These are phyloP conservation scores for Blastobotrys ciferrii DNA, from an alignment of 1,139 yeast genomes.

Conservation along the genomic window DNA sequence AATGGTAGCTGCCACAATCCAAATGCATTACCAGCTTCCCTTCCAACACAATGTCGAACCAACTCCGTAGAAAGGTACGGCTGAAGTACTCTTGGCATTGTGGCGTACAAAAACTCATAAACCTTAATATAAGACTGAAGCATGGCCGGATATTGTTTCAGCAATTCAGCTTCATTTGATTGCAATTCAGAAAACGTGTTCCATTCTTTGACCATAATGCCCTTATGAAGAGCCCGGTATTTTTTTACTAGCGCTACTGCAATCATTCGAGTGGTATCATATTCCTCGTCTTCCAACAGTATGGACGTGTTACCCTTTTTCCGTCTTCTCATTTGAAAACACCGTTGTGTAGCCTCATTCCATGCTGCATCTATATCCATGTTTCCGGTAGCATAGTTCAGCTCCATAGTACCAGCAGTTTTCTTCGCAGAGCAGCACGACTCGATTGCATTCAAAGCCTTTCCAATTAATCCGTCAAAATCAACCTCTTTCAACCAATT, in stretches of 20 bases:
- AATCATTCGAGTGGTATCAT: conserved; percentile 41
- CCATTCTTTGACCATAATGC: conserved; percentile 21
- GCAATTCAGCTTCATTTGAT: conserved; percentile 54
- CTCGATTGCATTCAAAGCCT: conserved; percentile 37
- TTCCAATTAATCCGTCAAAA: conserved; percentile 32
- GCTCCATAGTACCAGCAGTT: conserved; percentile 7
- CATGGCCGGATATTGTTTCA: conserved; percentile 49
- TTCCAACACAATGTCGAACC: conserved; percentile 54
- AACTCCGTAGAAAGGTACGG: conserved; percentile 41
- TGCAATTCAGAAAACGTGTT: conserved; percentile 47
- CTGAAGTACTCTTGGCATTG: conserved; percentile 43
- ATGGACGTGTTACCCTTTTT: conserved; percentile 23
- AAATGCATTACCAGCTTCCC: conserved; percentile 70
- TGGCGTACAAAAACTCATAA: conserved; percentile 49
- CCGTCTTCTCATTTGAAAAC: background rate
- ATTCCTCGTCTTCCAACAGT: conserved; percentile 41
- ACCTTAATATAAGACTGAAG: conserved; percentile 51
- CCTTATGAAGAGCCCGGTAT: conserved; percentile 13
- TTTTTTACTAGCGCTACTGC: conserved; percentile 30
- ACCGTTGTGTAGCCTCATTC: conserved; percentile 27
- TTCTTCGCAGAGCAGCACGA: background rate
- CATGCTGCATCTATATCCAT: conserved; percentile 1
- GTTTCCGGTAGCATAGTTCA: background rate
- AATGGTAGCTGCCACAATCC: conserved; percentile 62
- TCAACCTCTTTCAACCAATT: conserved; percentile 38